Base-by-base conservation (phyloP, 495 filamentous ascomycete species). In the Aspergillus indologenus region DNA sequence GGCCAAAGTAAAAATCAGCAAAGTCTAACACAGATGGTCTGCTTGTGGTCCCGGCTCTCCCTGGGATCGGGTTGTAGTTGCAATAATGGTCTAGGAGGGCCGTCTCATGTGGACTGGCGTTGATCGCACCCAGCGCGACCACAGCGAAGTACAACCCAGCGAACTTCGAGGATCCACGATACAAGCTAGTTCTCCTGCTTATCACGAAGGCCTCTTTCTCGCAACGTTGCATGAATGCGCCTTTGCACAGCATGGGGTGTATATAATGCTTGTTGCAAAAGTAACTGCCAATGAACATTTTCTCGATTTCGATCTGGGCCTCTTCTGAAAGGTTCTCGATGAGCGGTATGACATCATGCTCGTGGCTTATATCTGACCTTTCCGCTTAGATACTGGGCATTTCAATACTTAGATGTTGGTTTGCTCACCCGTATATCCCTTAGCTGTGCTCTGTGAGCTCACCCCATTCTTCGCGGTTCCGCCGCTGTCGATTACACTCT, bases 201-300 rank as follows among this genome's bases (percentile, higher is more conserved):
- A 45, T 6, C n/a, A 55, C 19, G 45, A 65, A 68, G 42, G 59
- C 63, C 51, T 68, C 63, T 17, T 44, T 21, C 44, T 68, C 66
- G 45, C 63, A 68, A 21, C 61, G 60, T 45, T 55, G 58, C 63
- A 68, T 65, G 43, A 68, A 68, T 12, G 51, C 17, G 43, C 18
- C 45, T 52, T 68, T 68, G 31, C 45, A 61, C 22, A 68, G 61
- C 26, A 68, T 56, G 17, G 63, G 66, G 43, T 68, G 66, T 22
- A 68, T 64, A 54, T 65, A 66, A 31, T 68, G 63, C 34, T 68
- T 65, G 51, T 68, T 68, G 15, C 63, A 58, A 45, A 68, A 68
- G 51, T 65, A 68, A 48, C 66, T 68, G 53, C 58, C 56, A 19
- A 68, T 64, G 57, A 68, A 68, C 12, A 68, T 65, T 53, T 65